Evolutionary conservation across 148 eudicot species (phyloP).

Genomic region (Mesembryanthemum crystallinum): DNA sequence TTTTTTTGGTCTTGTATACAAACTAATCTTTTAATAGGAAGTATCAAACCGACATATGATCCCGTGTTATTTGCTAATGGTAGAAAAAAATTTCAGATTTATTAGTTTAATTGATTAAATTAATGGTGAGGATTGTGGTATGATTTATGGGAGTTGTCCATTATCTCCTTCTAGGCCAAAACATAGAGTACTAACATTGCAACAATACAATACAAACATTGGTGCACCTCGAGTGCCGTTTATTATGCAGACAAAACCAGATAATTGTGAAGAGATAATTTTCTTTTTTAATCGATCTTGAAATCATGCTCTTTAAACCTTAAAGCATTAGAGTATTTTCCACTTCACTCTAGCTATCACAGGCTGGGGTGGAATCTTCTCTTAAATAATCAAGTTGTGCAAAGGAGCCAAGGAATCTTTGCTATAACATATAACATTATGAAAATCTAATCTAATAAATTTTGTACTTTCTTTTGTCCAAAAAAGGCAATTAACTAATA

Average conservation of each 20-base stretch:
- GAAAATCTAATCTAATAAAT: too few relatives aligned
- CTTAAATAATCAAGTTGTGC: too few relatives aligned
- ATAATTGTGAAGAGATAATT: too few relatives aligned
- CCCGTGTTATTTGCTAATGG: too few relatives aligned
- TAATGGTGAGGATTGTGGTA: background rate
- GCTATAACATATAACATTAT: background rate
- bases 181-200: background rate
- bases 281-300: too few relatives aligned
- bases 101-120: background rate
- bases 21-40: too few relatives aligned
- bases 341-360: constrained; percentile 16
- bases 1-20: too few relatives aligned
- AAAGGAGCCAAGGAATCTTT: background rate
- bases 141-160: background rate
- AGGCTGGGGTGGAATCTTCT: constrained; percentile 8
- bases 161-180: background rate
- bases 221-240: constrained; percentile 4
- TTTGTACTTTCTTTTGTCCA: too few relatives aligned
- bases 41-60: too few relatives aligned
- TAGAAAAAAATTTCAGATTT: background rate
- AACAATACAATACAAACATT: too few relatives aligned
- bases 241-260: constrained; percentile 14
- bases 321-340: background rate
- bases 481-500: too few relatives aligned
- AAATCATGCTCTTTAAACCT: background rate